phyloP scores from a whole-genome alignment of 2,329 filamentous ascomycete genomes.

The Chaetomiaceae sp. region DNA sequence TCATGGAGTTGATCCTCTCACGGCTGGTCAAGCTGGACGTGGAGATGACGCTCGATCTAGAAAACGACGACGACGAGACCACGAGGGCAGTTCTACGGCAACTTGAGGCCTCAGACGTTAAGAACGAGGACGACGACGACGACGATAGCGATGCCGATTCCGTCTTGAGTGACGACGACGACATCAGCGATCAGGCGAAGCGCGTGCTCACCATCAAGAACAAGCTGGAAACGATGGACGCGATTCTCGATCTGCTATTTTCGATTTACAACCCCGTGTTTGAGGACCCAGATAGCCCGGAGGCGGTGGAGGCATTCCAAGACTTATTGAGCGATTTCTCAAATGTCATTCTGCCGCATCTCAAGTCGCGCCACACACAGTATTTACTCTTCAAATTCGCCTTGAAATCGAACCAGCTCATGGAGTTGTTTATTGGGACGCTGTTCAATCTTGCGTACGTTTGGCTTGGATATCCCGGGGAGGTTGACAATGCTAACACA shows the following conservation, averaged over 20 bases:
- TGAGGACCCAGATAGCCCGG: conserved; percentile 60
- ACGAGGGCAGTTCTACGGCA: conserved; percentile 67
- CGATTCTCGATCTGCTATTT: conserved; percentile 84
- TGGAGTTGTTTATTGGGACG: conserved; percentile 76
- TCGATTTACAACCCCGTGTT: conserved; percentile 74
- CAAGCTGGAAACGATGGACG: conserved; percentile 87
- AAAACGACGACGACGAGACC: conserved; percentile 86
- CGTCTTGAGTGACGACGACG: conserved; percentile 63
- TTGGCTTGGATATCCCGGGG: too few species aligned
- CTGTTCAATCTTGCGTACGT: conserved; percentile 63
- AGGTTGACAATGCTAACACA: not conserved
- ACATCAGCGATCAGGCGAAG: conserved; percentile 58
- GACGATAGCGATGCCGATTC: conserved; percentile 67
- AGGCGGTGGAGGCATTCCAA: conserved; percentile 69
- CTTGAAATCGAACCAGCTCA: conserved; percentile 71
- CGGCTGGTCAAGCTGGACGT: conserved; percentile 91
- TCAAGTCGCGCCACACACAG: conserved; percentile 80
- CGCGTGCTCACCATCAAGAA: conserved; percentile 69
- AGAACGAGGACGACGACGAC: conserved; percentile 49
- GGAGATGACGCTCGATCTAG: conserved; percentile 88
- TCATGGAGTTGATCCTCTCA: conserved; percentile 78
- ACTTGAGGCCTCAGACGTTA: conserved; percentile 38
- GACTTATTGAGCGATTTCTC: conserved; percentile 81
- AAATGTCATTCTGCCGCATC: conserved; percentile 71
- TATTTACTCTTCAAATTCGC: conserved; percentile 96